A percentile compares a stretch with the other conserved stretches of the same genome.
These are phyloP conservation scores for Sphagnum fallax DNA, from an alignment of 228 moss, liverwort and hornwort genomes.

Conservation along the genomic window DNA sequence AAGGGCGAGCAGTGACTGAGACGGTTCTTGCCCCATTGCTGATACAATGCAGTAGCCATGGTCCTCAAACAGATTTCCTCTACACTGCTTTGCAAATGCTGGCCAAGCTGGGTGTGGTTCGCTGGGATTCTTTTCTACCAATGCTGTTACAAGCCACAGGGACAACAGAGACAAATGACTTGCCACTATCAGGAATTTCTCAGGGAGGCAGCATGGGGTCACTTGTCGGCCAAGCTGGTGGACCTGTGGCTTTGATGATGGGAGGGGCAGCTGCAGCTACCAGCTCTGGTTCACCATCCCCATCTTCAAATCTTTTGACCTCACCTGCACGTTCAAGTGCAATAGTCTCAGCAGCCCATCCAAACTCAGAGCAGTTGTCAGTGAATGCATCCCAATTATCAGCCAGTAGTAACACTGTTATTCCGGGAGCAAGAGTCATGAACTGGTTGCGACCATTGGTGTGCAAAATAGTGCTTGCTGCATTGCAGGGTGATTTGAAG, in stretches of 20 bases:
- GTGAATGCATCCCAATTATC: conserved; percentile 47
- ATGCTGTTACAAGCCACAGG: conserved; percentile 64
- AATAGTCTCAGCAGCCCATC: conserved; percentile 70
- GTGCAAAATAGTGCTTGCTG: conserved; percentile 72
- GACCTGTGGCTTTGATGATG: conserved; percentile 47
- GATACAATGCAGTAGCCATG: conserved; percentile 82
- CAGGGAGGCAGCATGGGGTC: conserved; percentile 46
- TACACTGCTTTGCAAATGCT: conserved; percentile 63
- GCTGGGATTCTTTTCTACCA: conserved; percentile 88
- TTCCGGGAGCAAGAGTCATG: conserved; percentile 48
- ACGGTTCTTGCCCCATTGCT: conserved; percentile 59
- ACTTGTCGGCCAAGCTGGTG: conserved; percentile 39
- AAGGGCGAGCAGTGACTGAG: conserved; percentile 72
- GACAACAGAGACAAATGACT: conserved; percentile 58
- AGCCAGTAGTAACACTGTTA: conserved; percentile 28
- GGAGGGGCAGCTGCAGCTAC: conserved; percentile 37
- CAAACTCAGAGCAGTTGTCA: conserved; percentile 59
- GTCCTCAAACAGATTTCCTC: conserved; percentile 81
- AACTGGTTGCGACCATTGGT: conserved; percentile 85
- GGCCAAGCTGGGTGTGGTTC: conserved; percentile 58
- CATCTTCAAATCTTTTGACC: conserved; percentile 41
- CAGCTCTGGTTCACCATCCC: conserved; percentile 63
- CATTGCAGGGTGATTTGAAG: conserved; percentile 71
- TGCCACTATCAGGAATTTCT: conserved; percentile 29
- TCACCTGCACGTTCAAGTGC: conserved; percentile 63